Conservation (phyloP, 164 flowering plant species). For the Nelumbo lutea region DNA sequence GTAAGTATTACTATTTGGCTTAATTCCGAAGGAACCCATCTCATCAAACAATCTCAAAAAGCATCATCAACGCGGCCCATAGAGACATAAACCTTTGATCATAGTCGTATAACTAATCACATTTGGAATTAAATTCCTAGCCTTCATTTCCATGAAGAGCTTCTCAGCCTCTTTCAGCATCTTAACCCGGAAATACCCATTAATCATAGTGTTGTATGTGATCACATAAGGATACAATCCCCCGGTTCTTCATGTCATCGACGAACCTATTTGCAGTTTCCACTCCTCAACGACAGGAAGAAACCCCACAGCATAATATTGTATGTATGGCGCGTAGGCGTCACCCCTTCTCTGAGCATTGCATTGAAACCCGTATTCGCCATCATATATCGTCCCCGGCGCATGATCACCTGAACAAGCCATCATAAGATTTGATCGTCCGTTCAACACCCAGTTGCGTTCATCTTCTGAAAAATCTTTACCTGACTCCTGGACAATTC, state of each 20-base stretch:
- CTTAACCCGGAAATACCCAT: slow-evolving; percentile 62
- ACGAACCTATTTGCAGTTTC: slow-evolving; percentile 72
- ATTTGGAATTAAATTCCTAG: slow-evolving; percentile 46
- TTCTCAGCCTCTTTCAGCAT: slow-evolving; percentile 77
- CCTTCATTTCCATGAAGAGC: slow-evolving; percentile 75
- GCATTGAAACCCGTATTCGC: slow-evolving; percentile 77
- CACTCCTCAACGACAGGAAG: slow-evolving; percentile 55
- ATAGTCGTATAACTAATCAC: slow-evolving; percentile 79
- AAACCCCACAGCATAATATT: slow-evolving; percentile 88
- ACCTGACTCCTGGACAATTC: slow-evolving; percentile 94
- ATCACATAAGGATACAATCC: slow-evolving; percentile 60
- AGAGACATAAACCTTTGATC: slow-evolving; percentile 82
- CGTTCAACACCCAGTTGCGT: slow-evolving; percentile 68
- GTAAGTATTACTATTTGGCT: slow-evolving; percentile 68
- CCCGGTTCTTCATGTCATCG: slow-evolving; percentile 73
- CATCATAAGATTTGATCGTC: slow-evolving; percentile 56
- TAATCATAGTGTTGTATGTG: slow-evolving; percentile 72
- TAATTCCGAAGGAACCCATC: slow-evolving; percentile 58
- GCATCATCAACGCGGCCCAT: slow-evolving; percentile 67
- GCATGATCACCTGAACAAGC: slow-evolving; percentile 69
- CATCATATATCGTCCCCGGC: slow-evolving; percentile 83
- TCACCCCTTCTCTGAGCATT: slow-evolving; percentile 75
- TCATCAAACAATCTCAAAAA: slow-evolving; percentile 59
- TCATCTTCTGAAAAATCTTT: slow-evolving; percentile 72
- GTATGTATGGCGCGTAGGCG: slow-evolving; percentile 69